Conservation (phyloP, 2,329 filamentous ascomycete genomes). For the Colletotrichum incanum region DNA sequence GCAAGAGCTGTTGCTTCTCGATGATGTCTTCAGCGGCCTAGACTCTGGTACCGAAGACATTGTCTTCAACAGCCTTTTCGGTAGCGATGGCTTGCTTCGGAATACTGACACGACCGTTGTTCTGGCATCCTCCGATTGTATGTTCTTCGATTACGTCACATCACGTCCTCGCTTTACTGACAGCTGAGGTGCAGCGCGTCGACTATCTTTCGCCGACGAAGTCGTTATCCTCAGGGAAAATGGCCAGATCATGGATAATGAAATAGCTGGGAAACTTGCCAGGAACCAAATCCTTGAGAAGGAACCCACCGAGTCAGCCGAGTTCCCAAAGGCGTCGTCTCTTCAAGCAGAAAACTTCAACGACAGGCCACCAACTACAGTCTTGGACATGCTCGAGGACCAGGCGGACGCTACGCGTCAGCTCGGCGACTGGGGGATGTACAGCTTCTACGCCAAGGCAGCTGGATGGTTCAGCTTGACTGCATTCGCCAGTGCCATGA, state of each 20-base stretch:
- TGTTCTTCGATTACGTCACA: rapidly evolving
- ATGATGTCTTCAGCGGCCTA: slow-evolving; percentile 53
- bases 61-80: slow-evolving; percentile 48
- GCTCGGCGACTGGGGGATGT: slow-evolving; percentile 38
- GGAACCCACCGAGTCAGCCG: too few species aligned
- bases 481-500: slow-evolving; percentile 45
- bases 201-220: slow-evolving; percentile 42
- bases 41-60: slow-evolving; percentile 48
- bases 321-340: background rate
- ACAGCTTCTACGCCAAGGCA: slow-evolving; percentile 48
- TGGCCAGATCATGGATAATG: slow-evolving; percentile 13
- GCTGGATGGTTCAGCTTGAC: slow-evolving; percentile 48
- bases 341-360: background rate
- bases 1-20: slow-evolving; percentile 47
- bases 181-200: slow-evolving; percentile 1
- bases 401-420: slow-evolving; percentile 36
- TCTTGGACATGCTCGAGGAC: slow-evolving; percentile 23
- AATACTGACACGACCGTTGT: slow-evolving; percentile 45
- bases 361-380: background rate
- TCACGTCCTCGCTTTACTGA: background rate
- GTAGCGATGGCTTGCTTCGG: slow-evolving; percentile 46
- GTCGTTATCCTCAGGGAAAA: slow-evolving; percentile 15
- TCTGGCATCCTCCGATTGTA: slow-evolving; percentile 38
- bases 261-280: background rate
- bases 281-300: background rate